Conservation (phyloP, 73 alveolate species). For the Paramecium bursaria region DNA sequence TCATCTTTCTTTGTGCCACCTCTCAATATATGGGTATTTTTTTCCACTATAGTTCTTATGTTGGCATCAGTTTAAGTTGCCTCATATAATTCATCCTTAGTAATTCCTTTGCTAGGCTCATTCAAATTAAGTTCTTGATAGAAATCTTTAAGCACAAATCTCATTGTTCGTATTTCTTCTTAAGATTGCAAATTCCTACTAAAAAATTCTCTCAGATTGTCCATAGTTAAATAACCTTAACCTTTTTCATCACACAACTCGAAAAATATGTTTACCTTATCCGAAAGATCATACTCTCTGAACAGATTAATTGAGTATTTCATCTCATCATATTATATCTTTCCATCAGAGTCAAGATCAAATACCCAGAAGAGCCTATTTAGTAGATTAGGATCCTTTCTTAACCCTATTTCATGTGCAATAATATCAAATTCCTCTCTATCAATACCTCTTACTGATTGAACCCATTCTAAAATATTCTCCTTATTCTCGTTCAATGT, state of each 20-base stretch:
- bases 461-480: constrained; percentile 59
- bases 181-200: constrained; percentile 1
- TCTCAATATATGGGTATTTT: constrained; percentile 19
- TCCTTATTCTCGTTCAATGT: constrained; percentile 43
- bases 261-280: constrained; percentile 28
- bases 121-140: constrained; percentile 27
- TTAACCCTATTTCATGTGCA: constrained; percentile 9
- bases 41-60: constrained; percentile 37
- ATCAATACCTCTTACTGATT: constrained; percentile 42
- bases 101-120: constrained; percentile 53
- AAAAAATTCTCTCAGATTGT: constrained; percentile 35
- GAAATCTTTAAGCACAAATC: constrained; percentile 37
- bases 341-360: constrained; percentile 51
- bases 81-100: constrained; percentile 15
- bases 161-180: constrained; percentile 41
- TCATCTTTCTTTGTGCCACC: constrained; percentile 24
- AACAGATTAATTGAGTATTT: constrained; percentile 44
- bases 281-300: constrained; percentile 41
- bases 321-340: constrained; percentile 43
- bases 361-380: constrained; percentile 33
- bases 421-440: constrained; percentile 56
- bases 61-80: constrained; percentile 42
- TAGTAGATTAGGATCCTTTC: constrained; percentile 35
- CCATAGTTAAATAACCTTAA: constrained; percentile 39
- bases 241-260: constrained; percentile 57